A percentile compares a stretch with the other conserved stretches of the same genome.
phyloP scores from a whole-genome alignment of 805 yeast species.

The Lachancea waltii region DNA sequence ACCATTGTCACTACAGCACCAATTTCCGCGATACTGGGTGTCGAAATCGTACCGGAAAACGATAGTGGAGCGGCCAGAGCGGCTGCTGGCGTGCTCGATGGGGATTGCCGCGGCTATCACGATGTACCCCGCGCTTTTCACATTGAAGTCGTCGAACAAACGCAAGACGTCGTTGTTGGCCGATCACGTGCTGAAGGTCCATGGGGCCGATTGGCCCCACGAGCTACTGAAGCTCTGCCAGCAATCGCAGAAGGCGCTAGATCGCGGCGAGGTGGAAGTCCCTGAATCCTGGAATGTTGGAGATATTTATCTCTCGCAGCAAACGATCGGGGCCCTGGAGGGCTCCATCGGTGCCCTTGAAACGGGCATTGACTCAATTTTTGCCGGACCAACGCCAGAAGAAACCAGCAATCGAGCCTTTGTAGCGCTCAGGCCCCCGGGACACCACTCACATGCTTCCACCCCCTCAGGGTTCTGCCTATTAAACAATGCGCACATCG shows the following conservation, averaged over 20 bases:
- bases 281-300: constrained; percentile 81
- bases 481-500: constrained; percentile 74
- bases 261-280: constrained; percentile 55
- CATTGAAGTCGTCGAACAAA: constrained; percentile 36
- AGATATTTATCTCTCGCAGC: constrained; percentile 66
- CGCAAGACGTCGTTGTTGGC: constrained; percentile 44
- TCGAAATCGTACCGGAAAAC: constrained; percentile 57
- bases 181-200: constrained; percentile 61
- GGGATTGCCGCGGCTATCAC: constrained; percentile 74
- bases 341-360: constrained; percentile 77
- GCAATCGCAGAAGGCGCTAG: constrained; percentile 49
- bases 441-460: constrained; percentile 79
- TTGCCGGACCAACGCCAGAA: constrained; percentile 31
- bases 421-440: constrained; percentile 73
- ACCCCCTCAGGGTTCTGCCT: constrained; percentile 83
- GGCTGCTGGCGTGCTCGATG: constrained; percentile 67
- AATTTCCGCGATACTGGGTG: constrained; percentile 72
- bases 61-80: constrained; percentile 77
- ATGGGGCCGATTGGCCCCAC: constrained; percentile 69
- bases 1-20: constrained; percentile 64
- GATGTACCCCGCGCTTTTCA: constrained; percentile 55
- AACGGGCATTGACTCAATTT: constrained; percentile 55
- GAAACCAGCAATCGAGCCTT: constrained; percentile 44
- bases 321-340: constrained; percentile 61
- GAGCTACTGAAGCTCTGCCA: constrained; percentile 51